Evolutionary conservation across 2,329 filamentous ascomycete genomes (phyloP), one percentile per base, ranked within the genome.

Genomic region (Phaeomoniella chlamydospora): DNA sequence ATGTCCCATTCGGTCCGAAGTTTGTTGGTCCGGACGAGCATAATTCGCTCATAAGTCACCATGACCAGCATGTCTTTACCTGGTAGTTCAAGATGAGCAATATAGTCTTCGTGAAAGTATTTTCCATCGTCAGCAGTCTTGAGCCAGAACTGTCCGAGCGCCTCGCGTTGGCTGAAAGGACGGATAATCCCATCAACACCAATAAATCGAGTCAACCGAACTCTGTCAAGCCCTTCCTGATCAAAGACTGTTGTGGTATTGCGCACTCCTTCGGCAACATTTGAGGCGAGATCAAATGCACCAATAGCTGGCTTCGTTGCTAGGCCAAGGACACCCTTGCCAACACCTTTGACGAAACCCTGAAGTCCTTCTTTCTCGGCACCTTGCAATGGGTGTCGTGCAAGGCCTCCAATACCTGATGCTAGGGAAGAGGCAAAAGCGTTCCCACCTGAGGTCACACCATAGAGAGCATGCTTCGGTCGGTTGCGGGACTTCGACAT

Each of bases 181-280:
- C 88, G 80, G 19, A 98, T 87, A 41, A 98, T 83, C 29, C 90
- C 90, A 54, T 98, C 88, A 30, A 78, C 74, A 12, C 85, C 83
- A 41, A 98, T 85, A 62, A 93, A 94, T 13, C 90, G 81, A 4
- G 87, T 82, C 35, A 93, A 72, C n/a, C 90, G 83, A 15, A 94
- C 86, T 34, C 90, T 85, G 49, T 98, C 92, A 4, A 98, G 77
- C 36, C 92, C 90, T 40, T 88, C 81, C 16, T 83, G 82, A 51
- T 98, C 90, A 55, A 98, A 98, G 14, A 98, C 90, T 0, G 90
- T 98, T 1, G 92, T 98, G 0, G 90, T 98, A 61, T 98, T 98
- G 51, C 90, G 86, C 37, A 98, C 93, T 36, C 90, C 90, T 61
- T 98, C 90, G 16, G 86, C 88, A 46, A 98, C 80, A 55, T 94